Evolutionary conservation across 2,329 filamentous ascomycete species (phyloP).

Genomic region (Claviceps maximensis): DNA sequence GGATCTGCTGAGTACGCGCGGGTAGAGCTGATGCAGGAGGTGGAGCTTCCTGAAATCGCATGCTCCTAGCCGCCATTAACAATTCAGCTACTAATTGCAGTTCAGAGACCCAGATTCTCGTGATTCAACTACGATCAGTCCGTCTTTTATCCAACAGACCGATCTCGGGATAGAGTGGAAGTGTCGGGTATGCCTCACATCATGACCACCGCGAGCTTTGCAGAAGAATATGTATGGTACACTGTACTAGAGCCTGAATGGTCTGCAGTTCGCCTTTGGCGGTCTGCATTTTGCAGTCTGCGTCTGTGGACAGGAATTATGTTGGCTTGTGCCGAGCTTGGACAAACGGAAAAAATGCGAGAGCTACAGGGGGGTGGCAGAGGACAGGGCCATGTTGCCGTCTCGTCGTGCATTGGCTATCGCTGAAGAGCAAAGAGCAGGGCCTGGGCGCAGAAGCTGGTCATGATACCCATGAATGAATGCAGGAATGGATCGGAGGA

Average conservation of each 20-base stretch:
- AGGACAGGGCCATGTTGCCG: neutral
- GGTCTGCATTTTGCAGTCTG: too few relatives aligned
- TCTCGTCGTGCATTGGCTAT: neutral
- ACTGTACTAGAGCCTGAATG: neutral
- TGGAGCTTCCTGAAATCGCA: neutral
- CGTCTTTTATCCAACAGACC: neutral
- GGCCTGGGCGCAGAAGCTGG: neutral
- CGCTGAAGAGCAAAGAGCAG: neutral
- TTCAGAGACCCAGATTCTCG: neutral
- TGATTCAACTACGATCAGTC: neutral
- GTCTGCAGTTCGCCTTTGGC: too few relatives aligned
- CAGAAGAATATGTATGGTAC: neutral
- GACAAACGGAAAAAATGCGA: neutral
- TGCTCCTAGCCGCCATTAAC: neutral
- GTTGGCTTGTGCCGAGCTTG: neutral
- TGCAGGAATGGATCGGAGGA: too few relatives aligned
- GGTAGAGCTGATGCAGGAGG: neutral
- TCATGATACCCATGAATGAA: neutral
- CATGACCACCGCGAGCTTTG: neutral
- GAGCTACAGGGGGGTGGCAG: neutral
- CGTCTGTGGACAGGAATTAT: neutral
- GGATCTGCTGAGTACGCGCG: neutral
- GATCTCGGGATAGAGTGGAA: neutral
- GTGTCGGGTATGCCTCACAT: neutral
- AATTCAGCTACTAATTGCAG: slow-evolving; percentile 2